Conservation (phyloP, 495 filamentous ascomycete species). For the Saxophila tyrrhenica region DNA sequence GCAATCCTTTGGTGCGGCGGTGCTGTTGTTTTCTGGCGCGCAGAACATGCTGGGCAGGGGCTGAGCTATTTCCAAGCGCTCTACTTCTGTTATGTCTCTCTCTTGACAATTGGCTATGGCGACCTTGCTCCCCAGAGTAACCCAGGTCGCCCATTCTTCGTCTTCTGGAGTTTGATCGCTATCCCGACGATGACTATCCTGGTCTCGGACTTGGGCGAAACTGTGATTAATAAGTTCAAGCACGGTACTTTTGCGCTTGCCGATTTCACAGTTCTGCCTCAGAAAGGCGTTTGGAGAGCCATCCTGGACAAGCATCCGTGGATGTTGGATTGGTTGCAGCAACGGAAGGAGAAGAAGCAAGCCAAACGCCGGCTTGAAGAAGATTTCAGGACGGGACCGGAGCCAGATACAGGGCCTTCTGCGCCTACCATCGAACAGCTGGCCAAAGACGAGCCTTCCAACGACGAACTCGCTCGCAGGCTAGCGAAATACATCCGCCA, state of each 20-base stretch:
- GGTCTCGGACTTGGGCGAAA: conserved; percentile 53
- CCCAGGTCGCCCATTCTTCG: conserved; percentile 34
- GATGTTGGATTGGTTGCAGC: conserved; percentile 33
- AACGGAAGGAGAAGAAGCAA: conserved; percentile 19
- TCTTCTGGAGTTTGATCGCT: conserved; percentile 41
- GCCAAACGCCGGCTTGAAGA: conserved; percentile 35
- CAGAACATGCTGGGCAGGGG: conserved; percentile 24
- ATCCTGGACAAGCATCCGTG: conserved; percentile 35
- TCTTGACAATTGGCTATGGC: conserved; percentile 35
- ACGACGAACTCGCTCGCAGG: conserved; percentile 37
- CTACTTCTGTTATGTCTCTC: conserved; percentile 37
- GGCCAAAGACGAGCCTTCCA: conserved; percentile 25
- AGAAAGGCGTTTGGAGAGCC: conserved; percentile 36
- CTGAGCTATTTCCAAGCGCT: conserved; percentile 36
- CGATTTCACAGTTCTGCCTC: conserved; percentile 48
- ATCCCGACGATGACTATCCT: conserved; percentile 60
- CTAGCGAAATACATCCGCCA: conserved; percentile 45
- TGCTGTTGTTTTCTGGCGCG: conserved; percentile 33
- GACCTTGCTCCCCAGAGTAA: conserved; percentile 34
- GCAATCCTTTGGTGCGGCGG: conserved; percentile 33
- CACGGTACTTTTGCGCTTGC: conserved; percentile 41
- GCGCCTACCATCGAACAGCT: conserved; percentile 37
- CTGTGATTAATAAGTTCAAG: conserved; percentile 47
- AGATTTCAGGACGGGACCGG: conserved; percentile 33
- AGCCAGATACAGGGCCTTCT: neutral